Conservation (phyloP, 495 filamentous ascomycete species). For the Entonaema liquescens region DNA sequence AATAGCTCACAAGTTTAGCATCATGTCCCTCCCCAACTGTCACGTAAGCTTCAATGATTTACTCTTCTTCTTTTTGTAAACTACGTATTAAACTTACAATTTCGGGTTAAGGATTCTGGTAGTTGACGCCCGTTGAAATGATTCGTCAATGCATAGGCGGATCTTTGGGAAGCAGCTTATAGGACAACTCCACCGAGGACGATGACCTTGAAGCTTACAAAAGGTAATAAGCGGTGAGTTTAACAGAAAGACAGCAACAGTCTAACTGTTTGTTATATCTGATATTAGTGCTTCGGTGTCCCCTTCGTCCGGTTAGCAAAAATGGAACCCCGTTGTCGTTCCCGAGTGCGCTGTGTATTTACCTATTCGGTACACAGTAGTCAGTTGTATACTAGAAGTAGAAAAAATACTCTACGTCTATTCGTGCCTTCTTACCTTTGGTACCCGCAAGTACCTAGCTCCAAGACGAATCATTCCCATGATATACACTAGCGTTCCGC, state of each 20-base stretch:
- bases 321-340: no score
- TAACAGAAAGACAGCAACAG: background rate
- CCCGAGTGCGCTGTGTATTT: no score
- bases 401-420: no score
- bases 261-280: background rate
- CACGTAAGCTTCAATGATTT: no score
- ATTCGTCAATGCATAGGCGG: background rate
- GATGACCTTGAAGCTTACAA: background rate
- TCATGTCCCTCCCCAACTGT: no score
- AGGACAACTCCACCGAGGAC: background rate
- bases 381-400: no score
- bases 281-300: no score
- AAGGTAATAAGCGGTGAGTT: background rate
- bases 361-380: no score
- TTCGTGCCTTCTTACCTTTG: background rate
- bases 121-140: background rate
- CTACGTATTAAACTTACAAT: background rate
- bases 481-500: background rate
- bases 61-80: background rate
- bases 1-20: background rate
- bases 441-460: background rate
- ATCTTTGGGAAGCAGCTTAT: background rate
- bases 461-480: background rate
- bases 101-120: background rate
- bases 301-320: no score